phyloP scores from a whole-genome alignment of 495 filamentous ascomycete genomes.

The Hypomontagnella monticulosa region DNA sequence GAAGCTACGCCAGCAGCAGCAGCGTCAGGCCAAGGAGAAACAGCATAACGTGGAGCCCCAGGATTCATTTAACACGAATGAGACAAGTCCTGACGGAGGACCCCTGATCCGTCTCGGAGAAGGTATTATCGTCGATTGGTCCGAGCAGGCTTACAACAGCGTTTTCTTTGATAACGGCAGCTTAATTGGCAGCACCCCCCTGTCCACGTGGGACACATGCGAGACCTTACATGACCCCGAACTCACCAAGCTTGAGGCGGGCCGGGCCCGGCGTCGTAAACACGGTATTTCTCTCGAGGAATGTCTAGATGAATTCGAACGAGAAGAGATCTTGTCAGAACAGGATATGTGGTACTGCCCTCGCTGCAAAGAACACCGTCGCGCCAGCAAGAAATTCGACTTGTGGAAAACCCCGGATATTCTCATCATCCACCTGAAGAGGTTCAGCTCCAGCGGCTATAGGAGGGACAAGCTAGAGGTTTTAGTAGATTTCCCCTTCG shows the following conservation, averaged over 20 bases:
- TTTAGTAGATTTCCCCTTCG: slow-evolving; percentile 89
- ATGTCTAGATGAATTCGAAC: slow-evolving; percentile 93
- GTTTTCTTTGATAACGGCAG: slow-evolving; percentile 69
- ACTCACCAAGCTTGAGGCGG: slow-evolving; percentile 66
- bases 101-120: slow-evolving; percentile 80
- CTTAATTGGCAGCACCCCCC: slow-evolving; percentile 28
- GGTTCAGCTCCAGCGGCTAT: slow-evolving; percentile 81
- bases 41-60: slow-evolving; percentile 28
- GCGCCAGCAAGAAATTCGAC: slow-evolving; percentile 94
- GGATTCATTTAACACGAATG: slow-evolving; percentile 29
- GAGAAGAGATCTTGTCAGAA: slow-evolving; percentile 89
- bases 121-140: slow-evolving; percentile 87
- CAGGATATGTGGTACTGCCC: slow-evolving; percentile 97
- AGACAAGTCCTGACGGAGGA: slow-evolving; percentile 55
- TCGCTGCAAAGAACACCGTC: slow-evolving; percentile 89
- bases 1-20: slow-evolving; percentile 45
- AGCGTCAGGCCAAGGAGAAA: slow-evolving; percentile 38
- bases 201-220: slow-evolving; percentile 61
- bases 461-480: slow-evolving; percentile 90
- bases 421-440: slow-evolving; percentile 91
- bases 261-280: slow-evolving; percentile 69
- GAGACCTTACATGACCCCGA: slow-evolving; percentile 71
- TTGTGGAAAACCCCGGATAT: slow-evolving; percentile 97
- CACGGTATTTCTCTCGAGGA: slow-evolving; percentile 85
- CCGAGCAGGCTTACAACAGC: slow-evolving; percentile 66